Conservation (phyloP, 2,329 filamentous ascomycete genomes). For the Cladosporium colombiae region DNA sequence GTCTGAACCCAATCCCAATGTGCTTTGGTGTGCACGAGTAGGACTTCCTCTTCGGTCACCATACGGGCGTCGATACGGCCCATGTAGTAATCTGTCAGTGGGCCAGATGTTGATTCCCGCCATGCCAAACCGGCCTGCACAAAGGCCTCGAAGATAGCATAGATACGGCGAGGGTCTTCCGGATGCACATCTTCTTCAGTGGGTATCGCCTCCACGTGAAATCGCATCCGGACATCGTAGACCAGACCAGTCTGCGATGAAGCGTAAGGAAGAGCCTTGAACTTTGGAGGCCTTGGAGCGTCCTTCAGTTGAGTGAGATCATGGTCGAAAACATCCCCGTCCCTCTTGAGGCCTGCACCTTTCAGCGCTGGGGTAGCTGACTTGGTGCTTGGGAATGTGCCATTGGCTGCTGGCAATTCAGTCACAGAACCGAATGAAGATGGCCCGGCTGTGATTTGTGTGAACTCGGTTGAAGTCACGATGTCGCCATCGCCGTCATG, state of each 20-base stretch:
- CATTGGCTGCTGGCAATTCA: conserved; percentile 1
- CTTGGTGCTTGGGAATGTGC: background rate
- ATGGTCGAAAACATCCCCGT: conserved; percentile 22
- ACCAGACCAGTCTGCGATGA: conserved; percentile 48
- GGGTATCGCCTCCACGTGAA: conserved; percentile 73
- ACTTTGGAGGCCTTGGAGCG: conserved; percentile 36
- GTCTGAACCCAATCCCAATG: conserved; percentile 78
- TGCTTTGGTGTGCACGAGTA: conserved; percentile 71
- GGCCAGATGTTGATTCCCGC: conserved; percentile 41
- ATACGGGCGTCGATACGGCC: conserved; percentile 73
- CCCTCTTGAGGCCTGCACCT: conserved; percentile 28
- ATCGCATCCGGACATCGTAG: conserved; percentile 94
- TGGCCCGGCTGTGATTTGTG: conserved; percentile 18
- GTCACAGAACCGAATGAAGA: conserved; percentile 17
- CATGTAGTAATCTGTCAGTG: conserved; percentile 56
- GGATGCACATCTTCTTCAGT: conserved; percentile 74
- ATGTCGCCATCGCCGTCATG: conserved; percentile 28
- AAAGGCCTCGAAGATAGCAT: conserved; percentile 88
- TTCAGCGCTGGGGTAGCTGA: conserved; percentile 25
- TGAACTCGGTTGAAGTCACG: conserved; percentile 26
- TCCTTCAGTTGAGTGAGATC: conserved; percentile 29
- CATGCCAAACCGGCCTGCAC: conserved; percentile 70
- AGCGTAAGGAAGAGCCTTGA: conserved; percentile 40
- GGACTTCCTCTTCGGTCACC: conserved; percentile 78
- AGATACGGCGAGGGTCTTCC: conserved; percentile 89